Conservation (phyloP, 2,329 filamentous ascomycete genomes). For the Leptographium flavum region DNA sequence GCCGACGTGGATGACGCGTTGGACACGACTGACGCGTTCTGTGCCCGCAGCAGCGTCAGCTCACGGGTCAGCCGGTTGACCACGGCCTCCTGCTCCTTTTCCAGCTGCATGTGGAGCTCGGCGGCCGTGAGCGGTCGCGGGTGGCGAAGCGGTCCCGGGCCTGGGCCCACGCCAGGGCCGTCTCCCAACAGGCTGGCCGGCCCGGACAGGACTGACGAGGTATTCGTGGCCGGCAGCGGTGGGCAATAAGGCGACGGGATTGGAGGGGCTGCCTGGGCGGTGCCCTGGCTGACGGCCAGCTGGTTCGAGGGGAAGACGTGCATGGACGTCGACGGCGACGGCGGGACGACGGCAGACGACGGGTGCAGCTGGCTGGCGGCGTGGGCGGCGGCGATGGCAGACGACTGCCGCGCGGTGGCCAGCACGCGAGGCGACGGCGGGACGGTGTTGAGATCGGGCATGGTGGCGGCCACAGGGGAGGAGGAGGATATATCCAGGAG, state of each 20-base stretch:
- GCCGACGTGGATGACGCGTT: constrained; percentile 40
- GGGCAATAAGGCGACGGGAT: constrained; percentile 21
- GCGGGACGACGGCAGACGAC: constrained; percentile 18
- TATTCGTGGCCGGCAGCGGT: constrained; percentile 9
- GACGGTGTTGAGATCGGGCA: constrained; percentile 44
- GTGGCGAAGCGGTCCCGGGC: constrained; percentile 66
- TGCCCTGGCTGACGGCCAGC: constrained; percentile 28
- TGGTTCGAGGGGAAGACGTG: constrained; percentile 46
- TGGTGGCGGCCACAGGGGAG: constrained; percentile 11
- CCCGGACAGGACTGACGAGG: constrained; percentile 9
- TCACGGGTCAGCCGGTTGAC: constrained; percentile 90
- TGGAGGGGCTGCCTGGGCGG: constrained; percentile 14
- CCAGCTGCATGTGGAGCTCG: constrained; percentile 76
- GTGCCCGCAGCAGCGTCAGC: constrained; percentile 64
- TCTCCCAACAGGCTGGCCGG: constrained; percentile 15
- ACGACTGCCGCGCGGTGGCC: constrained; percentile 25
- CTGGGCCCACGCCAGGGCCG: constrained; percentile 34
- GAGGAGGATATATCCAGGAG: neutral
- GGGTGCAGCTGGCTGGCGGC: constrained; percentile 23
- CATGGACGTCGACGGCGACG: constrained; percentile 30
- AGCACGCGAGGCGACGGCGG: constrained; percentile 33
- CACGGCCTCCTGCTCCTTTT: constrained; percentile 91
- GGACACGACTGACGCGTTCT: constrained; percentile 52
- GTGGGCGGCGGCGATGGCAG: neutral
- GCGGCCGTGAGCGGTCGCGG: constrained; percentile 77